These are phyloP conservation scores for Triangularia setosa DNA, from an alignment of 2,329 filamentous ascomycete species.

Conservation along the genomic window DNA sequence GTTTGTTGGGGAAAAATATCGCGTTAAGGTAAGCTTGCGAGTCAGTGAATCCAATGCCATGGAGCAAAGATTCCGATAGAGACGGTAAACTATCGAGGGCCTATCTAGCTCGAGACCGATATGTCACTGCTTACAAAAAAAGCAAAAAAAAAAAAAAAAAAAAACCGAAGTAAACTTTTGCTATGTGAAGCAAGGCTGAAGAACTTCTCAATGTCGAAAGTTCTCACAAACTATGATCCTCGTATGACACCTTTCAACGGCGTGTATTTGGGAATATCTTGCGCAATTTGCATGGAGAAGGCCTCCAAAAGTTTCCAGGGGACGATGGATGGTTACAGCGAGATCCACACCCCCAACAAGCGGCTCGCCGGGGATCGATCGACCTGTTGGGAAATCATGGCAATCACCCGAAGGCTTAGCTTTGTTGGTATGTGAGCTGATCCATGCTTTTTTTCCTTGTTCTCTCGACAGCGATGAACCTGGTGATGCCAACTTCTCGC, in stretches of 20 bases:
- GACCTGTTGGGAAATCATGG: neutral
- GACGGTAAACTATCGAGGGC: neutral
- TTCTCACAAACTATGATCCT: neutral
- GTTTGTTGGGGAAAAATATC: neutral
- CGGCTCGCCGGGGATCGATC: neutral
- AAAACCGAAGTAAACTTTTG: neutral
- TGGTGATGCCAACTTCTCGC: neutral
- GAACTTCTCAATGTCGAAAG: neutral
- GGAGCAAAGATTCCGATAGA: neutral
- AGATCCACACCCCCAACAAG: neutral
- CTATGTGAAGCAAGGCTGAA: too few relatives aligned
- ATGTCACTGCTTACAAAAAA: neutral
- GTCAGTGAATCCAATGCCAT: neutral
- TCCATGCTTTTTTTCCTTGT: neutral
- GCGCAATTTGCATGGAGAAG: neutral
- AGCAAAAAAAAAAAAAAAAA: neutral
- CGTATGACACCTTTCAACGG: neutral
- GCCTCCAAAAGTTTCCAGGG: neutral
- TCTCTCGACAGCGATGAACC: neutral
- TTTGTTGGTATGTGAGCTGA: neutral
- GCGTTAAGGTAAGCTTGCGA: neutral
- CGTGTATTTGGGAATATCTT: neutral
- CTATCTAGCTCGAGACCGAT: neutral
- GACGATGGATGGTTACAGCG: neutral
- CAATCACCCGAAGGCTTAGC: slow-evolving; percentile 2